Percentiles rank a stretch among this genome's conserved stretches.
These are phyloP conservation scores for Colletotrichum eleusines DNA, from an alignment of 2,329 filamentous ascomycete genomes.

Conservation along the genomic window DNA sequence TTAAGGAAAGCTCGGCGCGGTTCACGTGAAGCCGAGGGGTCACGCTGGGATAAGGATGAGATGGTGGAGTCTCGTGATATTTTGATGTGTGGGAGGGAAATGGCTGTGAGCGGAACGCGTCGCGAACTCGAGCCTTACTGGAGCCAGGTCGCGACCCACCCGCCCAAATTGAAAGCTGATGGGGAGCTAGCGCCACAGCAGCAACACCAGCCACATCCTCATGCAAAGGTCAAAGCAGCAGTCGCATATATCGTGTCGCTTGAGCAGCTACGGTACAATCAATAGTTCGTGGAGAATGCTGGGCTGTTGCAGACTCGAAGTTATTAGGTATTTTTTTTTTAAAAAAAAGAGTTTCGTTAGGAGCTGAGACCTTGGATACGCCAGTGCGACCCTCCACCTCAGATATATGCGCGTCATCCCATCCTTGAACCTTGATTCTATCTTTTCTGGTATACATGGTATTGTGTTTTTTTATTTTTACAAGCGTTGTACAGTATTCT, in stretches of 20 bases:
- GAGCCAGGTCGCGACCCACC: slow-evolving; percentile 13
- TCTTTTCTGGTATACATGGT: slow-evolving; percentile 17
- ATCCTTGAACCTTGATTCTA: not conserved
- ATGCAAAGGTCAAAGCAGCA: not conserved
- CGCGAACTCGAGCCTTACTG: slow-evolving; percentile 35
- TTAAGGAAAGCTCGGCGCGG: not conserved
- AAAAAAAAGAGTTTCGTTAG: not conserved
- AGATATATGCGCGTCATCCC: slow-evolving; percentile 21
- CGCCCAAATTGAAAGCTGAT: slow-evolving; percentile 6
- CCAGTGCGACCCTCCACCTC: slow-evolving; percentile 13
- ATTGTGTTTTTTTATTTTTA: slow-evolving; percentile 1
- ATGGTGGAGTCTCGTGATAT: slow-evolving; percentile 32
- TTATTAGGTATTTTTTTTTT: not conserved
- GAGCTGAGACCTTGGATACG: slow-evolving; percentile 12
- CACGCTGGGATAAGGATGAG: slow-evolving; percentile 14
- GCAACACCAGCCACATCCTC: slow-evolving; percentile 27
- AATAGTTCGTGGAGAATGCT: not conserved
- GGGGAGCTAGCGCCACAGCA: slow-evolving; percentile 34
- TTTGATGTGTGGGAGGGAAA: slow-evolving; percentile 40
- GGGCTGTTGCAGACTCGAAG: not conserved
- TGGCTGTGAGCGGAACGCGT: slow-evolving; percentile 32
- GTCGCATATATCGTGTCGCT: not conserved
- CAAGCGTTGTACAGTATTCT: slow-evolving; percentile 27
- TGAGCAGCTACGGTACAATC: not conserved
- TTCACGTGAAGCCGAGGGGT: not conserved